Conservation (phyloP, 345 rosid species). For the Linum lewisii region DNA sequence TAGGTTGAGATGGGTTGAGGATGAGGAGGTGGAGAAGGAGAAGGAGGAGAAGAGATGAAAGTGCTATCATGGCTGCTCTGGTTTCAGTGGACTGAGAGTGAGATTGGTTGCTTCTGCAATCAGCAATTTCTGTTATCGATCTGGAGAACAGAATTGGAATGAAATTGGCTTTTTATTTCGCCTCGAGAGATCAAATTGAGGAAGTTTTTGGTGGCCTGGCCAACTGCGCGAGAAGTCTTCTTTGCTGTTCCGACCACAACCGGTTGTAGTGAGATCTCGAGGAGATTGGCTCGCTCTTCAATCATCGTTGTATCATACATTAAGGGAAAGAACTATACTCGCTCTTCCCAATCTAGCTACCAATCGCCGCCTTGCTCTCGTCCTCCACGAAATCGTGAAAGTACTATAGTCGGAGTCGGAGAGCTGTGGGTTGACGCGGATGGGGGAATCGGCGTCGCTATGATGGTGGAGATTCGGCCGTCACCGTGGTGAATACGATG, state of each 20-base stretch:
- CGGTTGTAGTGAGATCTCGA: constrained; percentile 65
- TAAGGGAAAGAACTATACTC: no score
- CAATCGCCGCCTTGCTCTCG: constrained; percentile 40
- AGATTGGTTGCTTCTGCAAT: no score
- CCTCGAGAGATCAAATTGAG: constrained; percentile 54
- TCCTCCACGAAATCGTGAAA: constrained; percentile 28
- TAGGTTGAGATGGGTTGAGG: constrained; percentile 5
- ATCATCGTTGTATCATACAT: constrained; percentile 54
- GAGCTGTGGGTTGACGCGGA: constrained; percentile 30
- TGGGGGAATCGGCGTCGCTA: constrained; percentile 1
- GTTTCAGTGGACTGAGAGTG: no score
- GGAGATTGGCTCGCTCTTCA: constrained; percentile 83
- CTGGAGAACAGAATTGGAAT: no score
- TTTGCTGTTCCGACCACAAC: constrained; percentile 71
- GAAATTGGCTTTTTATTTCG: no score
- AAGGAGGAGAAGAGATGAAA: constrained; percentile 3
- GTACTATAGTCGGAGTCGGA: constrained; percentile 57
- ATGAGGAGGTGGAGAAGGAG: constrained; percentile 9
- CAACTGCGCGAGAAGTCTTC: constrained; percentile 70
- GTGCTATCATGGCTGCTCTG: no score
- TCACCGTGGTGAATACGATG: constrained; percentile 12
- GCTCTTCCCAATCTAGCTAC: no score
- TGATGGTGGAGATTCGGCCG: constrained; percentile 13
- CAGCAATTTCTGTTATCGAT: no score
- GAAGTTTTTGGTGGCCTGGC: constrained; percentile 64